Percentiles rank a stretch among this genome's conserved stretches.
These are phyloP conservation scores for Wickerhamiella slavikovae DNA, from an alignment of 805 yeast genomes.

Conservation along the genomic window DNA sequence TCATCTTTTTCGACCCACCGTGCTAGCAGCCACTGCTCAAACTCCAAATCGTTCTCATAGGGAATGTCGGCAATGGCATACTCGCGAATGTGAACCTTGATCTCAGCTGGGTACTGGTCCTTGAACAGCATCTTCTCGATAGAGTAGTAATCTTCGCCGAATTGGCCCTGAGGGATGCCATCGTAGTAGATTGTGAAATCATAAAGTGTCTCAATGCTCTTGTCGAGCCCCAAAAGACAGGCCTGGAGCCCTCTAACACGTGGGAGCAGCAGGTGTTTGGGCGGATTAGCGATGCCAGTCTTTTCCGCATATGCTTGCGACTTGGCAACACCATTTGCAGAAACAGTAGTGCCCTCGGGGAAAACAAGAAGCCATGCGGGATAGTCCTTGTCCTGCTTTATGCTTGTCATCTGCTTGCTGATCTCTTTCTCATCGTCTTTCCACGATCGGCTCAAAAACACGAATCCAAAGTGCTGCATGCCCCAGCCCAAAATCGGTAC, in stretches of 20 bases:
- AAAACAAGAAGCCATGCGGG: conserved; percentile 56
- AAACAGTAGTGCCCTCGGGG: conserved; percentile 89
- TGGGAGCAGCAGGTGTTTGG: conserved; percentile 58
- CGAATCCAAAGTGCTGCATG: conserved; percentile 57
- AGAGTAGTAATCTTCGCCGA: conserved; percentile 61
- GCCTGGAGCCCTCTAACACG: conserved; percentile 61
- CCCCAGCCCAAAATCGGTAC: conserved; percentile 74
- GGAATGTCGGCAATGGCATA: conserved; percentile 45
- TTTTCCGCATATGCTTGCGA: conserved; percentile 39
- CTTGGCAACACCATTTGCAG: conserved; percentile 38
- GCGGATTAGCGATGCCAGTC: conserved; percentile 19
- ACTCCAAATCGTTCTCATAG: conserved; percentile 25
- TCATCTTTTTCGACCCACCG: conserved; percentile 67
- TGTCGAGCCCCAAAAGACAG: conserved; percentile 31
- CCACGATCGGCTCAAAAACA: conserved; percentile 77
- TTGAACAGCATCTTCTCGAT: conserved; percentile 39
- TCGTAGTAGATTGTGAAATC: conserved; percentile 73
- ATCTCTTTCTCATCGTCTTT: conserved; percentile 43
- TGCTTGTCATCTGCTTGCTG: conserved; percentile 7
- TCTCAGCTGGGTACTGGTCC: conserved; percentile 51
- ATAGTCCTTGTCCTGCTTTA: conserved; percentile 22
- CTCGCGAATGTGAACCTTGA: conserved; percentile 45
- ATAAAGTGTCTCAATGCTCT: conserved; percentile 29
- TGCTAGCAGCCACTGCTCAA: conserved; percentile 55
- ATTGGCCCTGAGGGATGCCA: conserved; percentile 38